Percentiles rank a stretch among this genome's conserved stretches.
Evolutionary conservation across 139 green algal genomes (phyloP).

Genomic region (Chlorella ohadii): DNA sequence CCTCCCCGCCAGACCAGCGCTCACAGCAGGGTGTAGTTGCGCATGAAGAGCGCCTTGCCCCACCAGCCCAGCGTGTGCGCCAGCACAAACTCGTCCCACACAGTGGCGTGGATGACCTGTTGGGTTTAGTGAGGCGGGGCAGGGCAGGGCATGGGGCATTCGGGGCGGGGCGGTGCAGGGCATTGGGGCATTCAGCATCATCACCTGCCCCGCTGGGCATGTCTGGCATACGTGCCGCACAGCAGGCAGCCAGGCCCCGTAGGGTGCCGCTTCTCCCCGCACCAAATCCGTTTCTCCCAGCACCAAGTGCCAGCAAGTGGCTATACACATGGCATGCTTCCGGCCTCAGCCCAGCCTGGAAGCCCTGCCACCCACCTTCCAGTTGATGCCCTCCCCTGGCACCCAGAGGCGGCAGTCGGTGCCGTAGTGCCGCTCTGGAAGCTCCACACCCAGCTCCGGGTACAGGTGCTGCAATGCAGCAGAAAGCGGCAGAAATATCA

Average conservation of each 20-base stretch:
- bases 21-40: slow-evolving; percentile 80
- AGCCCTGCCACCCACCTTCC: slow-evolving; percentile 36
- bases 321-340: too few relatives aligned
- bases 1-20: too few relatives aligned
- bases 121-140: background rate
- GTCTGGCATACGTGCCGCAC: too few relatives aligned
- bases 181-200: too few relatives aligned
- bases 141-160: too few relatives aligned
- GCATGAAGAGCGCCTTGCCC: slow-evolving; percentile 85
- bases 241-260: background rate
- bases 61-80: slow-evolving; percentile 89
- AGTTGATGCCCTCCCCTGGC: slow-evolving; percentile 70
- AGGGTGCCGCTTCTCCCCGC: too few relatives aligned
- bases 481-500: too few relatives aligned
- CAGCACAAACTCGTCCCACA: slow-evolving; percentile 94
- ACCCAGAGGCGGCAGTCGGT: slow-evolving; percentile 79
- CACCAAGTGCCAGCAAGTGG: too few relatives aligned
- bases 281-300: too few relatives aligned
- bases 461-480: slow-evolving; percentile 74
- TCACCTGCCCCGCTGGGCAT: too few relatives aligned
- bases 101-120: slow-evolving; percentile 67
- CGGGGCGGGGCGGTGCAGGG: too few relatives aligned
- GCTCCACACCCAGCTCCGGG: slow-evolving; percentile 77
- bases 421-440: slow-evolving; percentile 81
- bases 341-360: too few relatives aligned